phyloP scores from a whole-genome alignment of 192 early-diverging fungal species.

The Coemansia asiatica region DNA sequence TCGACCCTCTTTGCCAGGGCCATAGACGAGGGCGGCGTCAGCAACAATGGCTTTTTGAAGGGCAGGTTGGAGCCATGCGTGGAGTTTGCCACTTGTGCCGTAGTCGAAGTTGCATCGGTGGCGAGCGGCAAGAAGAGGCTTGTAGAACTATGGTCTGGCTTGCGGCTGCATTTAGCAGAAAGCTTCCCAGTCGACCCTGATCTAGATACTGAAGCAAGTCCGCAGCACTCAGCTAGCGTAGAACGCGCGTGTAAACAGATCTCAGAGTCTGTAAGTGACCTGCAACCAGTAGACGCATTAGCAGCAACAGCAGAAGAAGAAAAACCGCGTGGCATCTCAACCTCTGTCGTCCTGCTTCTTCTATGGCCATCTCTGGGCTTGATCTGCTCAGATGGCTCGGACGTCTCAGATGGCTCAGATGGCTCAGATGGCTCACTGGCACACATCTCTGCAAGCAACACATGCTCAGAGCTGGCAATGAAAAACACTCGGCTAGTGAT shows the following conservation, averaged over 20 bases:
- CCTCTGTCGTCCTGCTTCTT: too few relatives aligned
- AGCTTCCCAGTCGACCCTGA: too few relatives aligned
- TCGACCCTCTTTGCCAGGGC: not conserved
- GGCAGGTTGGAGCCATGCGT: not conserved
- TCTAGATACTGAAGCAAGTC: too few relatives aligned
- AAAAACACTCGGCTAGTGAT: not conserved
- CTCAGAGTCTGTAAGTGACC: too few relatives aligned
- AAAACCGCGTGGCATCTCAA: too few relatives aligned
- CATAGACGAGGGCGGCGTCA: not conserved
- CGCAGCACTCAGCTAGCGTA: too few relatives aligned
- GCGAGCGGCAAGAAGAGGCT: too few relatives aligned
- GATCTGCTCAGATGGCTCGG: not conserved
- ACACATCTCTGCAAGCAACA: not conserved
- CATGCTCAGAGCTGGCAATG: constrained; percentile 7
- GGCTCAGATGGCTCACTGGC: not conserved
- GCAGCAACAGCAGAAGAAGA: too few relatives aligned
- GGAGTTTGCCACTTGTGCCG: not conserved
- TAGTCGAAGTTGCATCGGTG: not conserved
- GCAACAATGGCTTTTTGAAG: not conserved
- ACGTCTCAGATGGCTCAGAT: not conserved
- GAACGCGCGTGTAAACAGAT: too few relatives aligned
- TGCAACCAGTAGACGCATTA: too few relatives aligned
- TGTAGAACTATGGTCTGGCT: too few relatives aligned
- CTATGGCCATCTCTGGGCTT: not conserved
- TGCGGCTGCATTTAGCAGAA: too few relatives aligned